These are phyloP conservation scores for Botrytis sinoallii DNA, from an alignment of 2,329 filamentous ascomycete species.

Conservation along the genomic window DNA sequence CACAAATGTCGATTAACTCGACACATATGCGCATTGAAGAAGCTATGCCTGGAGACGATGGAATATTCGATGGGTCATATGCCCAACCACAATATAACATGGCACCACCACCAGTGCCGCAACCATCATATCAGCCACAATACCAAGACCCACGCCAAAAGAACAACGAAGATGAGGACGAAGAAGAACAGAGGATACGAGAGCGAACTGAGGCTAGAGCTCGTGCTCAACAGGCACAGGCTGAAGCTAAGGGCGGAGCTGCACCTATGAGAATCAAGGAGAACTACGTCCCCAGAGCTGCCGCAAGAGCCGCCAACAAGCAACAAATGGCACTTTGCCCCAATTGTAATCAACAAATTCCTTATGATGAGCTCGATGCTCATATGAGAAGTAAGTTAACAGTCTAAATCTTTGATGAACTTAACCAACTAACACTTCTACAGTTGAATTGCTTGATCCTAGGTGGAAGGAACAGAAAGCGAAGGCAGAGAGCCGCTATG, in stretches of 20 bases:
- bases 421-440: constrained; percentile 23
- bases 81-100: constrained; percentile 41
- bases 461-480: constrained; percentile 94
- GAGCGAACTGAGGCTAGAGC: constrained; percentile 59
- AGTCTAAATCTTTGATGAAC: neutral
- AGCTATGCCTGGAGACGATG: constrained; percentile 80
- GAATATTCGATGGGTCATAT: constrained; percentile 54
- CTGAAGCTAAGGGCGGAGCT: constrained; percentile 67
- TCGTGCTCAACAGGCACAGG: constrained; percentile 72
- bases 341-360: constrained; percentile 89
- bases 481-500: constrained; percentile 79
- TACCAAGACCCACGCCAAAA: constrained; percentile 33
- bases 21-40: constrained; percentile 83
- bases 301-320: constrained; percentile 66
- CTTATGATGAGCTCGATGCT: constrained; percentile 80
- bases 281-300: constrained; percentile 85
- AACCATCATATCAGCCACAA: constrained; percentile 38
- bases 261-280: constrained; percentile 85
- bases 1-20: constrained; percentile 78
- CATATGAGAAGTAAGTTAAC: constrained; percentile 75
- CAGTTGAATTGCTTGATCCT: constrained; percentile 84
- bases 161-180: constrained; percentile 50
- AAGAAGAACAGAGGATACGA: constrained; percentile 61
- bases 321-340: constrained; percentile 73
- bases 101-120: constrained; percentile 40